phyloP scores from a whole-genome alignment of 495 filamentous ascomycete genomes.

The Annulohypoxylon nitens region DNA sequence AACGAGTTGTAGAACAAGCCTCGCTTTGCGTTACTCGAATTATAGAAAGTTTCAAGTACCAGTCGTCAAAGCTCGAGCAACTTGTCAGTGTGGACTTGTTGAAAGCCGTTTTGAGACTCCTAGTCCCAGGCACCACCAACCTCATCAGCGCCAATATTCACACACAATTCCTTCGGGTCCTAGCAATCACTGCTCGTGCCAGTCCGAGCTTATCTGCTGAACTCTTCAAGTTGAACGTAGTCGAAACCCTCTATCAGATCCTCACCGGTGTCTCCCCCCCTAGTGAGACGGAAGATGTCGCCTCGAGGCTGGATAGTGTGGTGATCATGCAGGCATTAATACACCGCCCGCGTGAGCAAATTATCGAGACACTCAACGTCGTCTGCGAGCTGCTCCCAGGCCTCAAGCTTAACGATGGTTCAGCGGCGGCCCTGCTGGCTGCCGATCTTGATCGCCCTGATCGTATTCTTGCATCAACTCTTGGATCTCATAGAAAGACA shows the following conservation, averaged over 20 bases:
- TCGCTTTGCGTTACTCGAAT: conserved; percentile 97
- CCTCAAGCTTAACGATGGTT: conserved; percentile 66
- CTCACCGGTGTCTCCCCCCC: conserved; percentile 96
- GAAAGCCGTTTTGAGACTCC: conserved; percentile 85
- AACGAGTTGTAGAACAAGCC: conserved; percentile 96
- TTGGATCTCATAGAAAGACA: conserved; percentile 66
- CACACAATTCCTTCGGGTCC: conserved; percentile 92
- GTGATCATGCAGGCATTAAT: conserved; percentile 99
- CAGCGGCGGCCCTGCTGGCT: conserved; percentile 35
- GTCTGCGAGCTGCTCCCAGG: conserved; percentile 94
- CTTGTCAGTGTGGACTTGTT: conserved; percentile 89
- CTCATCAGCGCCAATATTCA: conserved; percentile 95
- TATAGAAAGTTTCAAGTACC: conserved; percentile 93
- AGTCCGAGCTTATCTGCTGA: conserved; percentile 90
- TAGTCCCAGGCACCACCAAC: conserved; percentile 95
- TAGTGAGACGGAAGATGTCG: conserved; percentile 79
- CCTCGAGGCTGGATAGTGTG: conserved; percentile 94
- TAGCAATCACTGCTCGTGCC: conserved; percentile 87
- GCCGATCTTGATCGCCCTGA: conserved; percentile 49
- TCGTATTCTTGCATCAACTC: conserved; percentile 52
- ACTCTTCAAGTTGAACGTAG: conserved; percentile 95
- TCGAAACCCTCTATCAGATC: conserved; percentile 98
- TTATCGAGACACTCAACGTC: conserved; percentile 97
- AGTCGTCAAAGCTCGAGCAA: conserved; percentile 88
- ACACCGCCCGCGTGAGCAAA: conserved; percentile 94